Evolutionary conservation across 768 basidiomycete genomes (phyloP), one percentile per base, ranked within the genome.

Genomic region (Mycena alexandri): DNA sequence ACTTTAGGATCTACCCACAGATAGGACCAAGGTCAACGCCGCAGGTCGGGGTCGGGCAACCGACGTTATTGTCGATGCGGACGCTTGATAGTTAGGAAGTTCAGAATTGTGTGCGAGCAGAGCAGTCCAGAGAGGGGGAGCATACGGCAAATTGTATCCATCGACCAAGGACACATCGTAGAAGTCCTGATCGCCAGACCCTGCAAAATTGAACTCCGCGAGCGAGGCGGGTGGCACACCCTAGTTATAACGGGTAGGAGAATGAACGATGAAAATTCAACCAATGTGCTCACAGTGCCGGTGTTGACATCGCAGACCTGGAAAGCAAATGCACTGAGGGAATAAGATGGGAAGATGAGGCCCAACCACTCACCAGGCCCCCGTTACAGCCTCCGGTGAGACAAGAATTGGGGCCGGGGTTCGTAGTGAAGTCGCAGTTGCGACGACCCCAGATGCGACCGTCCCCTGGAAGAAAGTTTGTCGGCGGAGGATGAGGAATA

Each of bases 371-470:
- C 3, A 29, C 72, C 11, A 93, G 78, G 42, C 91, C 91, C 17
- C 91, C 91, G 64, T 88, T 89, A 73, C 91, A 92, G 53, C 89
- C 89, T 44, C 91, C 91, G 61, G 83, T 82, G 21, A 87, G 69
- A 69, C 91, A 93, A 16, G 88, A 87, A 69, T 83, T 88, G 24
- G 85, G 87, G n/a, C 84, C 84, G 44, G 82, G 82, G 71, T 84
- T 83, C 46, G 68, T 78, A 58, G 76, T 79, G 73, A 92, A 92
- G 76, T 91, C 79, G 69, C 91, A 92, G 72, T 90, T 76, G 21
- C 87, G 85, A 29, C 90, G 85, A 51, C 79, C 42, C 58, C 47
- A 38, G 38, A 38, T 38, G 38, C 38, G 38, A 14, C 38, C 38
- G 38, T 38, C 38, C 38, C 38, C 38, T 38, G 38, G 2, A 38